Base-by-base conservation (phyloP, 2,329 filamentous ascomycete genomes). In the Colletotrichum sp. region DNA sequence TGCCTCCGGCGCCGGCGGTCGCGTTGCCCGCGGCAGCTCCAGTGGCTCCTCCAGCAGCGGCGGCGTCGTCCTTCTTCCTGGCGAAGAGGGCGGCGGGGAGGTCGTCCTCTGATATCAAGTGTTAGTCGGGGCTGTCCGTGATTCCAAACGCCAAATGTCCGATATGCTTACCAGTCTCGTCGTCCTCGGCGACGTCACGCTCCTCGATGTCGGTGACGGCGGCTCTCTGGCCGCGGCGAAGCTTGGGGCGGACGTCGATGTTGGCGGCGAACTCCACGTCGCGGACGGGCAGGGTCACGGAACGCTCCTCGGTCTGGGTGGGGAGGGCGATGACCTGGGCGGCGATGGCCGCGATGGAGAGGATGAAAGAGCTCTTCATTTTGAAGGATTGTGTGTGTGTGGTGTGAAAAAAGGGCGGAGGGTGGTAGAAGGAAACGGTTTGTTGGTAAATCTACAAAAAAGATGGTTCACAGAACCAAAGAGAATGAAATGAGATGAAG, bases 321-420 rank as follows among this genome's bases (percentile, higher is more conserved):
- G 74, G 74, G 43, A 74, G 69, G 30, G 76, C 74, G 48, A 76
- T 69, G n/a, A 74, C 76, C n/a, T 76, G 70, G 67, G 76, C 70
- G 32, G 76, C 76, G 32, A 77, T 65, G 21, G 74, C 76, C 74
- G 71, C 76, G 55, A 77, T 65, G 36, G 76, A 76, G 15, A 76
- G 43, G 18, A 76, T 57, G 24, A 77, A 55, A 38, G 76, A 67
- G 61, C 74, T 76, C 76, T 77, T 77, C 76, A 77, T 77, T 63
- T 52, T 74, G 55, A n/a, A 63, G 28, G 67, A 67, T 30, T 73
- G 28, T 57, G 32, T 67, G 24, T 48, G 15, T 24, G 32, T n/a
- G 30, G 28, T 48, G 15, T 24, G 24, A 26, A 13, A 67, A 68
- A 52, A 18, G 16, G 24, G 8, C 13, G 21, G 52, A 28, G 24